phyloP scores from a whole-genome alignment of 1,139 yeast genomes.

The Magnusiomyces tetraspermus region DNA sequence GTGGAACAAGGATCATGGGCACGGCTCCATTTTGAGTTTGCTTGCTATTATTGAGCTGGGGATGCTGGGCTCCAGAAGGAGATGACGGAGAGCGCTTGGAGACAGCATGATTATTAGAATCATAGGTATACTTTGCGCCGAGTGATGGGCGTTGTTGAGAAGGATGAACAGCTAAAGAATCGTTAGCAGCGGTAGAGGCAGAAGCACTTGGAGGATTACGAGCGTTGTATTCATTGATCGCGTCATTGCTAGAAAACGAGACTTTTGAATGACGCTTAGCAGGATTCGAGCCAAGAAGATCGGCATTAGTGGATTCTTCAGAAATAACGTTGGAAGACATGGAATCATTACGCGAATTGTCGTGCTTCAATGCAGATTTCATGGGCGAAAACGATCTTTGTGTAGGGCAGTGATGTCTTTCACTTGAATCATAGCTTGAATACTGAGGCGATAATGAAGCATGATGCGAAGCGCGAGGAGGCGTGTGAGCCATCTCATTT shows the following conservation, averaged over 20 bases:
- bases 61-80: not conserved
- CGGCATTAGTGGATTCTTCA: not conserved
- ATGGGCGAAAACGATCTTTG: conserved; percentile 27
- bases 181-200: not conserved
- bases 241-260: conserved; percentile 5
- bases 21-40: not conserved
- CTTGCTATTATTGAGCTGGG: not conserved
- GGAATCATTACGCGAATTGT: conserved; percentile 17
- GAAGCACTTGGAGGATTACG: conserved; percentile 4
- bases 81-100: not conserved
- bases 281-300: not conserved
- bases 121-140: not conserved
- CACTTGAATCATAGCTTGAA: conserved; percentile 3
- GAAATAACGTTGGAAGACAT: conserved; percentile 15
- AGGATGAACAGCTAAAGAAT: not conserved
- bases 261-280: conserved; percentile 4
- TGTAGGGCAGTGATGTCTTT: conserved; percentile 22
- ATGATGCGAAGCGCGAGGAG: conserved; percentile 8
- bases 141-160: not conserved
- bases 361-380: conserved; percentile 27
- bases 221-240: conserved; percentile 5
- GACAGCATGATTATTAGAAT: not conserved
- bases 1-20: not conserved
- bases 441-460: conserved; percentile 11
- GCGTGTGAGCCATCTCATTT: not conserved